phyloP scores from a whole-genome alignment of 495 filamentous ascomycete genomes.

The Penicillium ochrochloron region DNA sequence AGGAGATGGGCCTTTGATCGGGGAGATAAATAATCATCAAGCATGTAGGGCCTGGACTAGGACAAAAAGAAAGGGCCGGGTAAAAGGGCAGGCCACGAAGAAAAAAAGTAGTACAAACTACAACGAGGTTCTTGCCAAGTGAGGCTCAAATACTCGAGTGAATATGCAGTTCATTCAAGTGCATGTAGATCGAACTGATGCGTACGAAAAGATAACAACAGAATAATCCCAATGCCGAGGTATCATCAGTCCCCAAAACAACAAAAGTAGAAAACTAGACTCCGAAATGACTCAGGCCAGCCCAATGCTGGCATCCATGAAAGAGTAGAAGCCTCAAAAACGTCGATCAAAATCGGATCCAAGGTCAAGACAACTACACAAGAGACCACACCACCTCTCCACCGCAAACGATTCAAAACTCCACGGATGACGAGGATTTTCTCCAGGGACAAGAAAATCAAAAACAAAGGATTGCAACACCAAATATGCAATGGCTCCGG shows the following conservation, averaged over 20 bases:
- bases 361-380: not conserved
- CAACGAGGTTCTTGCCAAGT: not conserved
- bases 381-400: not conserved
- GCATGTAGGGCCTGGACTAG: no score
- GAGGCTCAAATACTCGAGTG: not conserved
- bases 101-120: not conserved
- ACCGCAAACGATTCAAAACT: conserved; percentile 9
- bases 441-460: conserved; percentile 11
- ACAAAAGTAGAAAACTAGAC: conserved; percentile 6
- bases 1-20: not conserved
- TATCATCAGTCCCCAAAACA: conserved; percentile 18
- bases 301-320: conserved; percentile 9
- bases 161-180: conserved; percentile 1
- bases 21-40: not conserved
- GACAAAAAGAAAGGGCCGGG: not conserved
- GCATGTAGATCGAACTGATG: not conserved
- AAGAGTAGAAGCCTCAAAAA: not conserved
- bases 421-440: conserved; percentile 14
- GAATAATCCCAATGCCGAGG: conserved; percentile 8
- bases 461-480: conserved; percentile 25
- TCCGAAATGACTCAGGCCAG: conserved; percentile 20
- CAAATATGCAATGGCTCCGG: conserved; percentile 28
- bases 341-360: not conserved
- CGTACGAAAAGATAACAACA: not conserved
- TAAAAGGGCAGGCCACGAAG: not conserved